Evolutionary conservation across 73 alveolate genomes (phyloP).

Genomic region (Symbiodinium natans): DNA sequence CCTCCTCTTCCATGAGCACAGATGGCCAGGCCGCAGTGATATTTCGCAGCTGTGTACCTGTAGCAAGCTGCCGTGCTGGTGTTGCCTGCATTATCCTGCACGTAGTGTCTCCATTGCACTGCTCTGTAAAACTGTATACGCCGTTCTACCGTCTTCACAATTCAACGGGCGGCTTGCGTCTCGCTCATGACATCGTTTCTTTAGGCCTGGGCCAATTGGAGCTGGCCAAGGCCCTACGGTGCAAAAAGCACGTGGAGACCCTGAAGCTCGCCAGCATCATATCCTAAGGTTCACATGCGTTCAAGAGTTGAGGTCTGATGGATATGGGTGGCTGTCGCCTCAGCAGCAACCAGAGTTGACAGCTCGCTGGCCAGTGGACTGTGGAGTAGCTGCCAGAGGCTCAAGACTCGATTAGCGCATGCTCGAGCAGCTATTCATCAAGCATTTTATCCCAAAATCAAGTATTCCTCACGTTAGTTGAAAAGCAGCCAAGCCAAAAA

Average conservation of each 20-base stretch:
- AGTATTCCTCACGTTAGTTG: not conserved
- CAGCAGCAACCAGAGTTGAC: not conserved
- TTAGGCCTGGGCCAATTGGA: not conserved
- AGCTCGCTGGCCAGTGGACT: not conserved
- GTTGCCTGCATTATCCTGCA: no score
- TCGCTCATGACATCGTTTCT: no score
- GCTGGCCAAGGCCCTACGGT: not conserved
- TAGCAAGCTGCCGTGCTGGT: no score
- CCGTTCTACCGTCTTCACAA: no score
- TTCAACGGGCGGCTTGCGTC: no score
- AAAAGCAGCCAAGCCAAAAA: not conserved
- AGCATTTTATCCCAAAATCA: no score
- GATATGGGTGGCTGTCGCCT: not conserved
- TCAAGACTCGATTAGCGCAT: not conserved
- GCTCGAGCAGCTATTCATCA: not conserved
- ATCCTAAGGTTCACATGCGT: no score
- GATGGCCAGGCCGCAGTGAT: constrained; percentile 13
- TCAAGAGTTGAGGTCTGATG: not conserved
- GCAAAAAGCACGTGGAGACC: not conserved
- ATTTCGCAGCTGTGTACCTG: no score
- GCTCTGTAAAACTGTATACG: no score
- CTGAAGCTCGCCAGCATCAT: not conserved
- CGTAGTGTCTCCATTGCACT: no score
- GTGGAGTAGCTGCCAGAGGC: not conserved
- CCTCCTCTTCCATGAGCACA: constrained; percentile 13